Conservation (phyloP, 2,329 filamentous ascomycete genomes). For the Ophiostoma triangulosporum region DNA sequence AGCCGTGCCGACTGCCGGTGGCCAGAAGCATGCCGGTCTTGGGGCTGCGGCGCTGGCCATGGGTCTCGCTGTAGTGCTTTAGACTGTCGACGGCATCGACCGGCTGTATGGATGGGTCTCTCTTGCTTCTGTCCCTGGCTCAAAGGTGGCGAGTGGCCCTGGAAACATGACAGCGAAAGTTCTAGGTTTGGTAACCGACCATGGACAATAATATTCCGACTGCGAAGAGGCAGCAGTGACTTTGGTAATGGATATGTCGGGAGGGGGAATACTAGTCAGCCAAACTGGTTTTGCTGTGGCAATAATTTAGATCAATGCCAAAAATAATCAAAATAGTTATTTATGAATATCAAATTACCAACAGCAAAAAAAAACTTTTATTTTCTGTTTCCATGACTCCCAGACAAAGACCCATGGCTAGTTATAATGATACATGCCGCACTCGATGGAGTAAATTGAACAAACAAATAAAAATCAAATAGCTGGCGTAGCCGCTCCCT, state of each 20-base stretch:
- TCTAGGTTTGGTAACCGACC: no score
- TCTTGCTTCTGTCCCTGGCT: neutral
- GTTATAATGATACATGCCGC: neutral
- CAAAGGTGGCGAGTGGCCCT: no score
- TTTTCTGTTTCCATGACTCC: neutral
- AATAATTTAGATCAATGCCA: no score
- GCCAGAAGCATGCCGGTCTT: neutral
- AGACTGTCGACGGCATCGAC: neutral
- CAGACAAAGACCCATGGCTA: neutral
- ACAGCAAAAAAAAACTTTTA: neutral
- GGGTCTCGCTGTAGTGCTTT: conserved; percentile 18
- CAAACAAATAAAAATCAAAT: neutral
- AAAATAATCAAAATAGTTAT: no score
- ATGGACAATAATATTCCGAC: no score
- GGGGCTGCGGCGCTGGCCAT: conserved; percentile 7
- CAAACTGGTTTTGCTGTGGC: no score
- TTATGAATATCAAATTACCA: neutral
- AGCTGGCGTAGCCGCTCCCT: neutral
- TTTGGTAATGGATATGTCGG: no score
- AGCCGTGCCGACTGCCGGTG: conserved; percentile 4
- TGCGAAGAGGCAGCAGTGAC: no score
- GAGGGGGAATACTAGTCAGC: no score
- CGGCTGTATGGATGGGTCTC: neutral
- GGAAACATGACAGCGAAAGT: no score
- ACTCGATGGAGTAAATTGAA: neutral